Evolutionary conservation across 305 asterid genomes (phyloP).

Genomic region (Withania somnifera): DNA sequence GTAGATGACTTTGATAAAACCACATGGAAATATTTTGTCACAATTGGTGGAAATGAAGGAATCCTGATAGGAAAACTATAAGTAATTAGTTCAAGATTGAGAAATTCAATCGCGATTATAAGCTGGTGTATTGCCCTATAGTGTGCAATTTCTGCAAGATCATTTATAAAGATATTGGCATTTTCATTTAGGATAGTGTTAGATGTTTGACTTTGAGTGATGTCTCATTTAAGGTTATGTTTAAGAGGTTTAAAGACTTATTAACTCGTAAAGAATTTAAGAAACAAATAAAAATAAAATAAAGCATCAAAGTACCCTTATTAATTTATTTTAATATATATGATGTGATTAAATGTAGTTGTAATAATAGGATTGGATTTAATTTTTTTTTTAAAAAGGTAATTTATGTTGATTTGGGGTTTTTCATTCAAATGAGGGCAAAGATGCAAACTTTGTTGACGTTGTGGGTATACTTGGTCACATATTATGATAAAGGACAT

Average conservation of each 20-base stretch:
- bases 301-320: too few relatives aligned
- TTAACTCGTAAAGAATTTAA: not conserved
- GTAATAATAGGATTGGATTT: too few relatives aligned
- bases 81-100: slow-evolving; percentile 31
- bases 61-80: slow-evolving; percentile 14
- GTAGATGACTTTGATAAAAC: slow-evolving; percentile 5
- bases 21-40: not conserved
- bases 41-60: slow-evolving; percentile 21
- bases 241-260: not conserved
- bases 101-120: slow-evolving; percentile 11
- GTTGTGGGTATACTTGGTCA: too few relatives aligned
- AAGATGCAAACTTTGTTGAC: too few relatives aligned
- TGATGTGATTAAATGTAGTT: too few relatives aligned
- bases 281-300: not conserved
- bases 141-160: slow-evolving; percentile 15
- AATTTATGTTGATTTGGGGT: too few relatives aligned
- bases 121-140: slow-evolving; percentile 19
- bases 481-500: too few relatives aligned
- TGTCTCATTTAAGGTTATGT: slow-evolving; percentile 15
- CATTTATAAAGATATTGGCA: slow-evolving; percentile 15
- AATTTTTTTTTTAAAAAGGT: too few relatives aligned
- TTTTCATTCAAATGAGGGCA: too few relatives aligned
- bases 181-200: slow-evolving; percentile 6
- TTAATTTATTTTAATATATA: too few relatives aligned
- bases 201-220: slow-evolving; percentile 16